These are phyloP conservation scores for Aspergillus neotritici DNA, from an alignment of 2,329 filamentous ascomycete species.

Conservation along the genomic window DNA sequence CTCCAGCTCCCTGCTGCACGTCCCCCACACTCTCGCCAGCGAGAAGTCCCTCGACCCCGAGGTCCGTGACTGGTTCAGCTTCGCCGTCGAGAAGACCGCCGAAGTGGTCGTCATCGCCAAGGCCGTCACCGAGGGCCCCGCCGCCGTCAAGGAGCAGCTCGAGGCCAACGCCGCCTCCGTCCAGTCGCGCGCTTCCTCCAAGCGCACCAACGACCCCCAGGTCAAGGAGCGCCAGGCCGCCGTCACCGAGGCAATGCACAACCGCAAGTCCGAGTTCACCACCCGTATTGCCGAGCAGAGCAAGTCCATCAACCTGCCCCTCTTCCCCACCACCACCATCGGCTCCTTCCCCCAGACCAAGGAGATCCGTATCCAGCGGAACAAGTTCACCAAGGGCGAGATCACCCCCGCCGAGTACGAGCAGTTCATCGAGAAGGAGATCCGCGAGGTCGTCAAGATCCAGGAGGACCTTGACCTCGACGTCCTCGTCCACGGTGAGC, in stretches of 20 bases:
- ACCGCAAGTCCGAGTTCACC: conserved; percentile 87
- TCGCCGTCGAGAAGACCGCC: conserved; percentile 86
- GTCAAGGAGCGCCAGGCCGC: conserved; percentile 95
- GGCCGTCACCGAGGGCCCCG: conserved; percentile 89
- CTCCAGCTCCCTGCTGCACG: conserved; percentile 96
- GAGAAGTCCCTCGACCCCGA: conserved; percentile 98
- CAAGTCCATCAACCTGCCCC: conserved; percentile 84
- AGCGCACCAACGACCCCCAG: conserved; percentile 91
- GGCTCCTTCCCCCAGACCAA: conserved; percentile 99
- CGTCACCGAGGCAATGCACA: conserved; percentile 78
- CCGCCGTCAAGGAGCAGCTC: conserved; percentile 77
- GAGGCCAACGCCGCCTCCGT: conserved; percentile 96
- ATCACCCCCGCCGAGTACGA: conserved; percentile 91
- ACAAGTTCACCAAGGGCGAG: conserved; percentile 98
- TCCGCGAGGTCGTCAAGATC: conserved; percentile 87
- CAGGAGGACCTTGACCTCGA: conserved; percentile 97
- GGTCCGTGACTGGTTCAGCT: conserved; percentile 97
- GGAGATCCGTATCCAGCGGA: conserved; percentile 93
- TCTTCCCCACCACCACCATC: conserved; percentile 99
- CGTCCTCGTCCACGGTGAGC: conserved; percentile 97
- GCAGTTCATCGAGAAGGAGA: conserved; percentile 99
- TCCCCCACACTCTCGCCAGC: conserved; percentile 92
- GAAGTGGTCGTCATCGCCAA: conserved; percentile 94
- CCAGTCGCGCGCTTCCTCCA: conserved; percentile 83
- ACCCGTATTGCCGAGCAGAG: conserved; percentile 81